Evolutionary conservation across 2,329 filamentous ascomycete genomes (phyloP), one percentile per base, ranked within the genome.

Genomic region (Paradendryphiella salina): DNA sequence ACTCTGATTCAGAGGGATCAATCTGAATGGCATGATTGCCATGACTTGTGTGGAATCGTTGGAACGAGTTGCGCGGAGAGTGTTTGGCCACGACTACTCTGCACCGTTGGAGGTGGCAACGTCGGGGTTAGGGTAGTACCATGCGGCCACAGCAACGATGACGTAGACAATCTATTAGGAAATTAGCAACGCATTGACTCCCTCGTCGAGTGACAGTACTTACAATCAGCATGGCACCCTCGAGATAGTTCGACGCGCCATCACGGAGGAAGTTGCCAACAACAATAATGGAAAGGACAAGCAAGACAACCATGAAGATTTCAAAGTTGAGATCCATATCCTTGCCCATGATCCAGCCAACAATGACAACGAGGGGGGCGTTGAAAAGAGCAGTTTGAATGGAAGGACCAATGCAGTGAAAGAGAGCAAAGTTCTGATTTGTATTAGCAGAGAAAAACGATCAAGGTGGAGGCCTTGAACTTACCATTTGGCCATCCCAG

Each of bases 321-420:
- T 95, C 89, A 70, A 96, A 96, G 70, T 90, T 87, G 34, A 96
- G 78, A 55, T 88, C 85, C 82, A 96, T 89, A 2, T 80, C 71
- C 62, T 85, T 85, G 51, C 76, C 76, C 35, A 90, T 73, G 17
- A 86, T 85, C 91, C 92, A 96, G 32, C 87, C 89, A 40, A 95
- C 86, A 20, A 96, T 80, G 31, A 96, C 86, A 4, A 90, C 86
- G 1, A 96, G 80, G 0, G 92, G 91, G 0, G 86, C 90, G 67
- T 95, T 96, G 68, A 96, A 85, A 11, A 96, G 82, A 0, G 91
- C 90, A 0, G 92, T 96, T 74, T 96, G 92, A 50, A 96, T 87
- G 0, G 89, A 93, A 1, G 90, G 86, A 18, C 89, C 90, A 20
- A 96, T 84, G 54, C 93, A 89, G 71, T 96, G 90, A 46, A 89